phyloP scores from a whole-genome alignment of 805 yeast species.

The Kurtzmaniella fragi region DNA sequence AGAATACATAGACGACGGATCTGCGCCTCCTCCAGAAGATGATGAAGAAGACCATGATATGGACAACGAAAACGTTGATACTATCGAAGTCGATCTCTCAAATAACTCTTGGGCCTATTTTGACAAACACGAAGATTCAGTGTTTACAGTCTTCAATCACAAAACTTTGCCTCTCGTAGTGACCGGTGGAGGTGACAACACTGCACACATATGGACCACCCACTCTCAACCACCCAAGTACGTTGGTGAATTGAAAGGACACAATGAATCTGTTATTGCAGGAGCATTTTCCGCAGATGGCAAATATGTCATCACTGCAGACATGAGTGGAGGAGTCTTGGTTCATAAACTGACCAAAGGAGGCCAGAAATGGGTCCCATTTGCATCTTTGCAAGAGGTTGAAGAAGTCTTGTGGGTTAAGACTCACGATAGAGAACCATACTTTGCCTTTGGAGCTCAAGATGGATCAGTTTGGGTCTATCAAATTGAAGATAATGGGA shows the following conservation, averaged over 20 bases:
- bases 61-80: constrained; percentile 41
- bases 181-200: constrained; percentile 95
- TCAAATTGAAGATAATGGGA: constrained; percentile 50
- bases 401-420: constrained; percentile 85
- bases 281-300: constrained; percentile 87
- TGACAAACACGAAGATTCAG: constrained; percentile 85
- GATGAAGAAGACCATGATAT: constrained; percentile 24
- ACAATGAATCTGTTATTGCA: constrained; percentile 81
- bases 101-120: constrained; percentile 88
- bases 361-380: constrained; percentile 77
- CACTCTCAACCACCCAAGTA: constrained; percentile 79
- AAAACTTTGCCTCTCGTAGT: constrained; percentile 81
- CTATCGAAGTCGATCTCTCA: constrained; percentile 76
- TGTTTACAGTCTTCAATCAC: constrained; percentile 76
- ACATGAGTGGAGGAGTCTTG: constrained; percentile 86
- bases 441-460: constrained; percentile 86
- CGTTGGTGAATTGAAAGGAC: constrained; percentile 72
- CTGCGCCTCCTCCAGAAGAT: constrained; percentile 30
- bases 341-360: constrained; percentile 67
- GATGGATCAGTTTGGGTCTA: constrained; percentile 97
- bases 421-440: constrained; percentile 71
- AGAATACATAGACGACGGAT: constrained; percentile 25
- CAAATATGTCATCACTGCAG: constrained; percentile 76
- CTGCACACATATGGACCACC: constrained; percentile 88
- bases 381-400: constrained; percentile 73